A percentile compares a stretch with the other conserved stretches of the same genome.
These are phyloP conservation scores for Monosporozyma siamensis DNA, from an alignment of 805 yeast genomes.

Conservation along the genomic window DNA sequence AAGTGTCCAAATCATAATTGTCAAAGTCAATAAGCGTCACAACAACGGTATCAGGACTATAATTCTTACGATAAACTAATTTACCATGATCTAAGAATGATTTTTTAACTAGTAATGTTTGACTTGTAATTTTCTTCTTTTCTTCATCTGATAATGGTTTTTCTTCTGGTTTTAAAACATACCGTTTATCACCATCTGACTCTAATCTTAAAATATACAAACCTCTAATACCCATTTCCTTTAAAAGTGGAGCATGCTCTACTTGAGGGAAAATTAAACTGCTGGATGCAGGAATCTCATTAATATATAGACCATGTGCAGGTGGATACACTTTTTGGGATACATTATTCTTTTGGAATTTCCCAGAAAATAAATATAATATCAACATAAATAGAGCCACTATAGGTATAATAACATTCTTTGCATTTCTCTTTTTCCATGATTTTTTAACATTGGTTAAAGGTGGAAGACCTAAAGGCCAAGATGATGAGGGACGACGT, in stretches of 20 bases:
- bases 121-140: slow-evolving; percentile 27
- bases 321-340: slow-evolving; percentile 17
- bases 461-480: slow-evolving; percentile 13
- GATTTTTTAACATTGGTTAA: slow-evolving; percentile 5
- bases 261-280: slow-evolving; percentile 63
- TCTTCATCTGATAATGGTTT: slow-evolving; percentile 34
- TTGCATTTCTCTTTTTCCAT: not conserved
- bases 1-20: slow-evolving; percentile 46
- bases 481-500: slow-evolving; percentile 2
- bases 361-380: not conserved
- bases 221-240: slow-evolving; percentile 44
- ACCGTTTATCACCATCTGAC: slow-evolving; percentile 35
- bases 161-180: slow-evolving; percentile 32
- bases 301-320: slow-evolving; percentile 36
- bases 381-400: slow-evolving; percentile 2
- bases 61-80: slow-evolving; percentile 32
- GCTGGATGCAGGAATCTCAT: slow-evolving; percentile 41
- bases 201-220: slow-evolving; percentile 43
- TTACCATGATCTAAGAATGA: slow-evolving; percentile 60
- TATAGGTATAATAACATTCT: not conserved
- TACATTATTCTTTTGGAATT: not conserved
- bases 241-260: slow-evolving; percentile 55
- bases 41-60: slow-evolving; percentile 54
- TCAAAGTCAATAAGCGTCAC: slow-evolving; percentile 77
- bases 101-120: slow-evolving; percentile 38